These are phyloP conservation scores for Dimargaris cristalligena DNA, from an alignment of 192 early-diverging fungal genomes.

Conservation along the genomic window DNA sequence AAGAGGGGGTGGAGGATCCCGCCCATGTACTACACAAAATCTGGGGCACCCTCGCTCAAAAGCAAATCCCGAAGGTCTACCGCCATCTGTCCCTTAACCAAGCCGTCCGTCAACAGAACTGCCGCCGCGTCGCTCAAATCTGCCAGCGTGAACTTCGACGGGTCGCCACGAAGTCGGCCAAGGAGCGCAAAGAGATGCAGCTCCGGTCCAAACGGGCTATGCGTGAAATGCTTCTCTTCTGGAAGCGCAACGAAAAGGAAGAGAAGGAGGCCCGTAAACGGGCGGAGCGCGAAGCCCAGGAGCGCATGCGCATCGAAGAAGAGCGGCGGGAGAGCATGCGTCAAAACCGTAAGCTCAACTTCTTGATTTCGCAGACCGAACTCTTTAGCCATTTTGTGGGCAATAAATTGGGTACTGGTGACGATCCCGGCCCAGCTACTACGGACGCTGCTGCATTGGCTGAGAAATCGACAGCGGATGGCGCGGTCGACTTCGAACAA, in stretches of 20 bases:
- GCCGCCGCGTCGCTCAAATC: slow-evolving; percentile 49
- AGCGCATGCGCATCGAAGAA: slow-evolving; percentile 59
- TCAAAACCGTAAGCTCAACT: slow-evolving; percentile 80
- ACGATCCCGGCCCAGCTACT: slow-evolving; percentile 7
- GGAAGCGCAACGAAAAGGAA: slow-evolving; percentile 82
- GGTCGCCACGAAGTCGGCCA: slow-evolving; percentile 29
- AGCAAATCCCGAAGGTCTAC: slow-evolving; percentile 24
- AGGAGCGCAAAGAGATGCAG: slow-evolving; percentile 43
- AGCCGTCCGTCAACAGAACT: slow-evolving; percentile 31
- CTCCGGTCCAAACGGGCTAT: slow-evolving; percentile 42
- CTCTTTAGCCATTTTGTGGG: slow-evolving; percentile 85
- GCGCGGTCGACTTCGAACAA: slow-evolving; percentile 24
- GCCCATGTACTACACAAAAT: slow-evolving; percentile 9
- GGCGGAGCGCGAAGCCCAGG: slow-evolving; percentile 72
- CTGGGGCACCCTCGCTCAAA: slow-evolving; percentile 17
- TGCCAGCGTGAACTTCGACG: slow-evolving; percentile 58
- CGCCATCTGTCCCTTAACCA: slow-evolving; percentile 22
- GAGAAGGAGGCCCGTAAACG: slow-evolving; percentile 76
- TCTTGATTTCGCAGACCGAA: slow-evolving; percentile 83
- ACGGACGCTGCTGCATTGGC: slow-evolving; percentile 9
- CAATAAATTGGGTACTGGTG: slow-evolving; percentile 44
- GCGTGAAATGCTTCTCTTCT: slow-evolving; percentile 72
- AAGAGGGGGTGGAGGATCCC: not conserved
- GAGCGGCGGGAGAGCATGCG: slow-evolving; percentile 63
- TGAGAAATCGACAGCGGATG: not conserved